Evolutionary conservation across 1,139 yeast species (phyloP).

Genomic region (Suhomyces bribrorum): DNA sequence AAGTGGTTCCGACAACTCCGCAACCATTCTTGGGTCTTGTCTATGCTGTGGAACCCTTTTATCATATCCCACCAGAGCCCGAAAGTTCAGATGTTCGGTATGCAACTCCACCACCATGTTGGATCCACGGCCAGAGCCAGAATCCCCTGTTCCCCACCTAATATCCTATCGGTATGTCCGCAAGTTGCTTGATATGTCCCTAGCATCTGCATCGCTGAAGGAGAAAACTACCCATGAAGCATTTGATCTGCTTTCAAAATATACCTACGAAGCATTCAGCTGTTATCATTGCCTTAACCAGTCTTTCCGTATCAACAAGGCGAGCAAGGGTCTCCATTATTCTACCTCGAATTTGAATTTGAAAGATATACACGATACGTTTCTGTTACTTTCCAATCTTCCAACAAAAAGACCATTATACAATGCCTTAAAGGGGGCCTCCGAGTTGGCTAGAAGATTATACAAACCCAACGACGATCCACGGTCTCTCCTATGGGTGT

Average conservation of each 20-base stretch:
- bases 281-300: slow-evolving; percentile 43
- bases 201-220: slow-evolving; percentile 16
- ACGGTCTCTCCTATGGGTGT: slow-evolving; percentile 50
- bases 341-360: slow-evolving; percentile 49
- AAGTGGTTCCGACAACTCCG: not conserved
- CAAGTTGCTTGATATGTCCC: slow-evolving; percentile 31
- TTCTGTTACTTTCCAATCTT: slow-evolving; percentile 42
- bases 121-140: slow-evolving; percentile 13
- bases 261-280: slow-evolving; percentile 44
- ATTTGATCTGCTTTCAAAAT: slow-evolving; percentile 52
- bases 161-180: slow-evolving; percentile 31
- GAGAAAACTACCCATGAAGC: slow-evolving; percentile 32
- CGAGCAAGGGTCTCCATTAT: slow-evolving; percentile 28
- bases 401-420: slow-evolving; percentile 64
- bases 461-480: slow-evolving; percentile 40
- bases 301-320: slow-evolving; percentile 44
- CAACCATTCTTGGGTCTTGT: slow-evolving; percentile 3
- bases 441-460: slow-evolving; percentile 47
- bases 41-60: slow-evolving; percentile 64
- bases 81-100: slow-evolving; percentile 56
- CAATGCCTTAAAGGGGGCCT: slow-evolving; percentile 51
- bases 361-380: slow-evolving; percentile 44
- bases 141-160: slow-evolving; percentile 16
- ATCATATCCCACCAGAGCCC: slow-evolving; percentile 46
- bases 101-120: slow-evolving; percentile 54